Evolutionary conservation across 2,329 filamentous ascomycete species (phyloP), one percentile per base, ranked within the genome.

Genomic region (Pyrenochaeta sp.): DNA sequence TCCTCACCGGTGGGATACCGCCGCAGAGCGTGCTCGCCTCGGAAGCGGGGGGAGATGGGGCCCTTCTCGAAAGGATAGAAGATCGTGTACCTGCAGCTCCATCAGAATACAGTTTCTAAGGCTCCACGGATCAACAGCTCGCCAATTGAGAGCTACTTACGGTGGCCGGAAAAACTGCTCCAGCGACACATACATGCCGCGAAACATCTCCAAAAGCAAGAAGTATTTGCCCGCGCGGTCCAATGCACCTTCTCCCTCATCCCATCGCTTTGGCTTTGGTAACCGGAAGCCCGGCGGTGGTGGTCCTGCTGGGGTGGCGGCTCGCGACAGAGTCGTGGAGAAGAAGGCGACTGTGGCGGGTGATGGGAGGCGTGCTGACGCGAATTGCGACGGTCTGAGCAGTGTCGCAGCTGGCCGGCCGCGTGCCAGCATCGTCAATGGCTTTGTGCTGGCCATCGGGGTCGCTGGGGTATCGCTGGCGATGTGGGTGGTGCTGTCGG

Each of bases 11-110:
- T 96, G 30, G 95, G 95, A 81, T 99, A 99, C 75, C 95, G 89
- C 80, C 95, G 90, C 65, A 99, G 86, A 68, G 95, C 95, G 83
- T 99, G 95, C 81, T 99, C 95, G 78, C 95, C 95, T 80, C 95
- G 91, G 88, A 99, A 99, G 71, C 95, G 91, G 61, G 95, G 95
- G 36, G 93, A 97, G 78, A 99, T 97, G 60, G 95, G 95, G 47
- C 95, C 95, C 86, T 99, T 99, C 80, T 99, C 95, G 81, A 97
- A 99, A 43, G 95, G 95, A 77, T 99, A 99, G 84, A 88, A 97
- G 76, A 99, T 99, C 50, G 95, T 99, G 81, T 98, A 97, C 72
- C 93, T 97, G 72, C 28, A 39, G 15, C 30, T 49, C 45, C 47
- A 56, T 80, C 68, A 81, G 67, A 51, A 64, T n/a, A 12, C 5